Evolutionary conservation across 345 rosid species (phyloP), one percentile per base, ranked within the genome.

Genomic region (Gossypium ekmanianum): DNA sequence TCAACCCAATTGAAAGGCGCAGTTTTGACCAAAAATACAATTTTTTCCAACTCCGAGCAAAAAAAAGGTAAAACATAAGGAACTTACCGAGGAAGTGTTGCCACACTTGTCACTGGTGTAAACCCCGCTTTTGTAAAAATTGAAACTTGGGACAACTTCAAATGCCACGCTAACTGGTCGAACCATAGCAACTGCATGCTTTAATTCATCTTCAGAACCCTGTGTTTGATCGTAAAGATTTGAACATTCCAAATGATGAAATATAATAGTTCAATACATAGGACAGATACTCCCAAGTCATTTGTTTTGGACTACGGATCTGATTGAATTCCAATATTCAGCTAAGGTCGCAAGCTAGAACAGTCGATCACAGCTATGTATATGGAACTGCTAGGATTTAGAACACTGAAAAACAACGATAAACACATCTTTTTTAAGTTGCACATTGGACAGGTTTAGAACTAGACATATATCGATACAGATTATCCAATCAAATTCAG

Each of bases 81-180:
- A 59, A 67, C 86, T 88, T 76, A 92, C 98, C 96, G 76, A 85
- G 59, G 99, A 74, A 77, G 91, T 86, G 63, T 11, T 82, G 71
- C 99, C 97, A 62, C 99, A 95, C 13, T 78, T 71, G 63, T 62
- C 65, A 57, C 90, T 89, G 81, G 89, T 86, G 89, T 76, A 95
- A 80, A 95, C 97, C 77, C 99, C 99, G 8, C 71, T 74, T 78
- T 93, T 83, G 89, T 95, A 95, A 39, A 85, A 78, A 26, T 87
- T 85, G 88, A 95, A 94, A 10, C 79, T 79, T 8, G 45, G 20
- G 65, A 92, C 84, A 41, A 89, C 98, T 82, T 94, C 76, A 70
- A 92, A 94, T 55, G 98, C 98, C 68, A 94, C 88, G 66, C 98
- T 94, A 63, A 91, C 98, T 4, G 98, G 98, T 20, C 98, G 87